Evolutionary conservation across 169 alveolate genomes (phyloP).

Genomic region (Plasmodium vivax): DNA sequence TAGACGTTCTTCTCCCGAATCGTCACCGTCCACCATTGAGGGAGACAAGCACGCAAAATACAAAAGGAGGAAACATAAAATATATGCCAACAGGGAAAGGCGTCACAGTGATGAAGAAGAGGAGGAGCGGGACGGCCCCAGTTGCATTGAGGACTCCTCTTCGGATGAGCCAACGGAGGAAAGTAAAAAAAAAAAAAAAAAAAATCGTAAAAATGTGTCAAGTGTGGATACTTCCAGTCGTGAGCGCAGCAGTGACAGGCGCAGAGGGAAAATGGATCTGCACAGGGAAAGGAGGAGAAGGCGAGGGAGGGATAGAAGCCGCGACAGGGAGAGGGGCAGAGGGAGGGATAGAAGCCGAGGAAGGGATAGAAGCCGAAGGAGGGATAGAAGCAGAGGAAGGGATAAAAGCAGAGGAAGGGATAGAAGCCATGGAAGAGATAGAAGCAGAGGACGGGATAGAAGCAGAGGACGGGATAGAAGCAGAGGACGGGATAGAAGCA

Average conservation of each 20-base stretch:
- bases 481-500: not conserved
- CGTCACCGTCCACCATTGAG: not conserved
- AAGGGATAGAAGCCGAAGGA: not conserved
- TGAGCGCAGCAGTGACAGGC: not conserved
- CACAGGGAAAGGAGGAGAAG: conserved; percentile 5
- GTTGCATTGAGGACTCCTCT: not conserved
- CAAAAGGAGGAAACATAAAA: conserved; percentile 1
- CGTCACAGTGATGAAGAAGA: not conserved
- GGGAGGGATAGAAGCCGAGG: not conserved
- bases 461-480: not conserved
- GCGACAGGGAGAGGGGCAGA: not conserved
- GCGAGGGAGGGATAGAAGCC: not conserved
- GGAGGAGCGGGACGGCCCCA: not conserved
- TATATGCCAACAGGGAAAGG: not conserved
- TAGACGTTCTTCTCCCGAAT: not conserved
- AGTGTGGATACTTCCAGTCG: not conserved
- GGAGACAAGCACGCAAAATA: not conserved
- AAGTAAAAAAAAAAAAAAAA: conserved; percentile 16
- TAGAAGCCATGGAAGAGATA: not conserved
- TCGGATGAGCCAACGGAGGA: not conserved
- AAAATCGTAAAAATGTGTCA: not conserved
- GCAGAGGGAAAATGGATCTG: not conserved
- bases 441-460: not conserved
- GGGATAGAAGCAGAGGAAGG: not conserved
- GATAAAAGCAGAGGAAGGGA: not conserved